A percentile compares a stretch with the other conserved stretches of the same genome.
These are phyloP conservation scores for Pseudognaphalium luteoalbum DNA, from an alignment of 129 eudicot species.

Conservation along the genomic window DNA sequence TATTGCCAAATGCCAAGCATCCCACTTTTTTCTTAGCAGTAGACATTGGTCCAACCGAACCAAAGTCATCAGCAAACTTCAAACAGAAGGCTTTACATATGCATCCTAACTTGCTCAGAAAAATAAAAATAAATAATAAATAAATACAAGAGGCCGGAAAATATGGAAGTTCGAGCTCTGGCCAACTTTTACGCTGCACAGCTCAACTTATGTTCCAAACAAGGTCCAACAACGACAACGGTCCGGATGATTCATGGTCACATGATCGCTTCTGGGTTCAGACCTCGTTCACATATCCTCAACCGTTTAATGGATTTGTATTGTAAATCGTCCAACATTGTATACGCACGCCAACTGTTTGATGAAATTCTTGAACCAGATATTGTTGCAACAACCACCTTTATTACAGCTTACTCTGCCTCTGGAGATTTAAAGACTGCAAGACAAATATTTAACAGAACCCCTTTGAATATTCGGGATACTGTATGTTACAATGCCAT, in stretches of 20 bases:
- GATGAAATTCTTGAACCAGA: slow-evolving; percentile 56
- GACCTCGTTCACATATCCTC: slow-evolving; percentile 56
- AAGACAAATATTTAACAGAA: slow-evolving; percentile 44
- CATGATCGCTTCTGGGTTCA: slow-evolving; percentile 73
- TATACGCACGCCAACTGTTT: slow-evolving; percentile 46
- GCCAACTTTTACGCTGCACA: slow-evolving; percentile 66
- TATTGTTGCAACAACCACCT: slow-evolving; percentile 67
- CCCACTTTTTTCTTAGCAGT: too few relatives aligned
- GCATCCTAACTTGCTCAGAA: background rate
- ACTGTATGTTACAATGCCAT: slow-evolving; percentile 66
- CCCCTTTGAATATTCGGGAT: slow-evolving; percentile 52
- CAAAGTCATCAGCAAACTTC: background rate
- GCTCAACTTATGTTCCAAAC: slow-evolving; percentile 44
- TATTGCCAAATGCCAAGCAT: too few relatives aligned
- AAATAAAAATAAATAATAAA: too few relatives aligned
- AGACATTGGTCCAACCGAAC: too few relatives aligned
- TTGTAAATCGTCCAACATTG: slow-evolving; percentile 49
- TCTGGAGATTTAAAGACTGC: slow-evolving; percentile 51
- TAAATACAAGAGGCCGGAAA: background rate
- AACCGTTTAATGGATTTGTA: slow-evolving; percentile 63
- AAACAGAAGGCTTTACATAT: background rate
- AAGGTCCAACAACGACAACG: slow-evolving; percentile 23
- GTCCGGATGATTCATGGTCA: slow-evolving; percentile 52
- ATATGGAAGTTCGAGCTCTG: slow-evolving; percentile 17
- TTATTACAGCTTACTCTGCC: slow-evolving; percentile 58